Base-by-base conservation (phyloP, 2,329 filamentous ascomycete species). In the Alternaria infectoria region DNA sequence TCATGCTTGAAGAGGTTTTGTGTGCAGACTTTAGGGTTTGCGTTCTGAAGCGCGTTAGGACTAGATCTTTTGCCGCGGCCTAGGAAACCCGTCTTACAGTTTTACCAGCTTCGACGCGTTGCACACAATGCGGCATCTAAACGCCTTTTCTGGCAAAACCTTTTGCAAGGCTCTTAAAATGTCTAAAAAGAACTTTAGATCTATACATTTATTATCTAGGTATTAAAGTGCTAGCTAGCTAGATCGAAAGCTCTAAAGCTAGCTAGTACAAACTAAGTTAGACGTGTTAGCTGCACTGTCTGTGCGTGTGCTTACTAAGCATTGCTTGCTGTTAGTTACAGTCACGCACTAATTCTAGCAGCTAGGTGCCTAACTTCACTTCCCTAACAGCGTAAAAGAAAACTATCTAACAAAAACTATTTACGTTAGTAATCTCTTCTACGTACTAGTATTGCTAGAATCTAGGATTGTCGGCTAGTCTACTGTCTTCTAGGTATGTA, bases 11-110 rank as follows among this genome's bases (percentile, higher is more conserved):
- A 25, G 2, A 44, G 0, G 10, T 11, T 12, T 6, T 21, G 0
- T 11, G 2, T 26, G 12, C 2, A 5, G 7, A n/a, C 7, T 9
- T 17, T 3, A 1, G 5, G 9, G 2, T 11, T 11, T 1, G 19
- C 40, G 30, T 19, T 26, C 12, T 21, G 5, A 0, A 46, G 21
- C 44, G 6, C 15, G 15, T 10, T 30, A 30, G 13, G 28, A 30
- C 26, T 30, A 30, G 13, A n/a, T n/a, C n/a, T n/a, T n/a, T n/a
- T n/a, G n/a, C n/a, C n/a, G n/a, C n/a, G n/a, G n/a, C n/a, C 26
- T 30, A 30, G 13, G 28, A 30, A 5, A 30, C 13, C 15, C 5
- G 32, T 36, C 7, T 4, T n/a, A n/a, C n/a, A n/a, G n/a, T n/a
- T n/a, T n/a, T n/a, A 10, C 13, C 7, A 2, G 6, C 36, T 17